Evolutionary conservation across 257 asterid genomes (phyloP).

Genomic region (Solanum etuberosum): DNA sequence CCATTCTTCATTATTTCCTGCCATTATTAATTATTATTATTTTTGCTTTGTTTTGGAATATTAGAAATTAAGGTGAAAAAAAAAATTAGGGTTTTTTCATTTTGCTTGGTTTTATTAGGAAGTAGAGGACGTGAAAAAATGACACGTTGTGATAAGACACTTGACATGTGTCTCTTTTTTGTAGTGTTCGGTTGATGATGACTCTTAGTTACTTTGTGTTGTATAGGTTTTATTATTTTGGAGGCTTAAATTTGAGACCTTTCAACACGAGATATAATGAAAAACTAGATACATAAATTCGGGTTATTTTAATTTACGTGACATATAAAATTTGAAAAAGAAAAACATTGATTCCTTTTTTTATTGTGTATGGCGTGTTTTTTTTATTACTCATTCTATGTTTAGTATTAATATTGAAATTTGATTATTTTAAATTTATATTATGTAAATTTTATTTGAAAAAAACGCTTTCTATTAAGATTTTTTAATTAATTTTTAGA

Average conservation of each 20-base stretch:
- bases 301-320: background rate
- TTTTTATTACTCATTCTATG: too few relatives aligned
- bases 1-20: constrained; percentile 45
- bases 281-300: too few relatives aligned
- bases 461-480: too few relatives aligned
- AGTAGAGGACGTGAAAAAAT: background rate
- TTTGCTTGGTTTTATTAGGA: background rate
- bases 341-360: too few relatives aligned
- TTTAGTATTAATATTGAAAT: too few relatives aligned
- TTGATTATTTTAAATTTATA: too few relatives aligned
- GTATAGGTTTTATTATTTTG: rapidly evolving
- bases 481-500: too few relatives aligned
- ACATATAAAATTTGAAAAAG: background rate
- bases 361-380: too few relatives aligned
- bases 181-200: background rate
- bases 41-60: background rate
- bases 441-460: too few relatives aligned
- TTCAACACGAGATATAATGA: too few relatives aligned
- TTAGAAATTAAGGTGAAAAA: background rate
- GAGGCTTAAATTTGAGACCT: rapidly evolving
- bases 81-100: background rate
- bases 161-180: background rate
- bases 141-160: background rate
- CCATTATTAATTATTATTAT: background rate
- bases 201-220: background rate